Evolutionary conservation across 2,329 filamentous ascomycete genomes (phyloP).

Genomic region (Talaromyces sp.): DNA sequence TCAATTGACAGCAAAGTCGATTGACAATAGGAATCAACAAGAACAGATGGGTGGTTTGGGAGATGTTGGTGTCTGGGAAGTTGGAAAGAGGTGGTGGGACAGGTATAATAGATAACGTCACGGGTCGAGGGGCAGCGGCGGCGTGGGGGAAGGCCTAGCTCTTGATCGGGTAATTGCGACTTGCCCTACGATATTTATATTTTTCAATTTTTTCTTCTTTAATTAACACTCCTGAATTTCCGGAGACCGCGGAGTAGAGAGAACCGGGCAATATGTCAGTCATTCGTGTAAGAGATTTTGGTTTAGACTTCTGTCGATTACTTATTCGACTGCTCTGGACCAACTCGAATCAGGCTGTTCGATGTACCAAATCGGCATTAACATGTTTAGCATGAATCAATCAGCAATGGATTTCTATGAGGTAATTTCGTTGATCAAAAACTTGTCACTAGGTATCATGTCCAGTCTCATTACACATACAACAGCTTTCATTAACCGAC

Average conservation of each 20-base stretch:
- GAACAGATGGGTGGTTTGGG: not conserved
- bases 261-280: not conserved
- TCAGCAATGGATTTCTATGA: not conserved
- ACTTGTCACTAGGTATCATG: not conserved
- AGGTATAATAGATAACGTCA: constrained; percentile 12
- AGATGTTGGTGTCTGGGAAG: not conserved
- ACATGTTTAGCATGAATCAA: not conserved
- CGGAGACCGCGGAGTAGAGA: not conserved
- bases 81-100: not conserved
- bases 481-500: not conserved
- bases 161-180: not conserved
- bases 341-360: not conserved
- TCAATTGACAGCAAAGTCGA: constrained; percentile 11
- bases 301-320: not conserved
- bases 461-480: not conserved
- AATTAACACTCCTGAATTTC: not conserved
- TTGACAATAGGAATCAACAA: not conserved
- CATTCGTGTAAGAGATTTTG: not conserved
- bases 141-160: constrained; percentile 1
- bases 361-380: not conserved
- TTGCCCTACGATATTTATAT: too few relatives aligned
- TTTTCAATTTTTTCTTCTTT: too few relatives aligned
- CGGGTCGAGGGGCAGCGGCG: constrained; percentile 15
- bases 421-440: not conserved
- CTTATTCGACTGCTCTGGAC: not conserved